phyloP scores from a whole-genome alignment of 345 rosid genomes.

The Aethionema arabicum region DNA sequence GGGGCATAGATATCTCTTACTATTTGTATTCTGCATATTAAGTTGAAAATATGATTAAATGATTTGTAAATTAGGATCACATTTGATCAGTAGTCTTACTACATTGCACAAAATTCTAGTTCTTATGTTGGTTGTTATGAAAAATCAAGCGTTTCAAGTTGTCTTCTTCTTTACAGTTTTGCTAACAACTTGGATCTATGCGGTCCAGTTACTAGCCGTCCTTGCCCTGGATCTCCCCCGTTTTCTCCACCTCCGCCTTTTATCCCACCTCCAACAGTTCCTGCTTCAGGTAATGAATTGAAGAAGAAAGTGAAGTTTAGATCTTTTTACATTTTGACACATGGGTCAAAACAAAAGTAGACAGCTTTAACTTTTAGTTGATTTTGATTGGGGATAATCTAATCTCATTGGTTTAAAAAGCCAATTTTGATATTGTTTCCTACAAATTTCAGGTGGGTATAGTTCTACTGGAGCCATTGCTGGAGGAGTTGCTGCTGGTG shows the following conservation, averaged over 20 bases:
- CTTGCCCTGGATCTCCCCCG: constrained; percentile 98
- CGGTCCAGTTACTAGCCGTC: constrained; percentile 86
- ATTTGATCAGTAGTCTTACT: not conserved
- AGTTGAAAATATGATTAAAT: not conserved
- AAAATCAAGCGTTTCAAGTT: constrained; percentile 6
- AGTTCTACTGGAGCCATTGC: constrained; percentile 88
- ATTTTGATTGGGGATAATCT: constrained; percentile 1
- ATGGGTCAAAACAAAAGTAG: not conserved
- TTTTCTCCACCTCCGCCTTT: constrained; percentile 98
- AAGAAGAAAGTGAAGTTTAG: constrained; percentile 7
- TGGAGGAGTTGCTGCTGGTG: constrained; percentile 99
- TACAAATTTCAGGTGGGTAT: constrained; percentile 53
- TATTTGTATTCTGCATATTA: not conserved
- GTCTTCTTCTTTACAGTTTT: constrained; percentile 59
- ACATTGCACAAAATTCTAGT: not conserved
- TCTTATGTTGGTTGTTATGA: not conserved
- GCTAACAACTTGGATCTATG: constrained; percentile 84
- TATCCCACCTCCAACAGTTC: constrained; percentile 68
- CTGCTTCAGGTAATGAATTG: constrained; percentile 54
- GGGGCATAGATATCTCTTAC: not conserved
- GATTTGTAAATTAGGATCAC: not conserved
- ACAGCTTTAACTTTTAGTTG: not conserved
- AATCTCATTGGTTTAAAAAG: not conserved
- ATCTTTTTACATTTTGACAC: not conserved
- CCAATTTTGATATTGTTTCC: not conserved